phyloP scores from a whole-genome alignment of 2,329 filamentous ascomycete genomes.

The Ciborinia camelliae region DNA sequence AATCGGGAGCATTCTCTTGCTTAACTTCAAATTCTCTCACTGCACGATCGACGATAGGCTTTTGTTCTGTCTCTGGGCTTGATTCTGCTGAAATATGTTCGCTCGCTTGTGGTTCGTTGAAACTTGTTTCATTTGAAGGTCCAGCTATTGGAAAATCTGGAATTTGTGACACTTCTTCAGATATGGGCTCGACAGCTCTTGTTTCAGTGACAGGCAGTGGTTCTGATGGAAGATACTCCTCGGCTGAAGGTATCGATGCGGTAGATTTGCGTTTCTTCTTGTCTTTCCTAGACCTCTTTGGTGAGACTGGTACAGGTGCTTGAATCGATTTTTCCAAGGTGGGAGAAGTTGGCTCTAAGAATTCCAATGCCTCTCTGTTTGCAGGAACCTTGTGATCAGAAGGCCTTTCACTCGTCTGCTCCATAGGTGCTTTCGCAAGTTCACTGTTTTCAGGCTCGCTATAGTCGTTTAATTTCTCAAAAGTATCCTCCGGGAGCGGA shows the following conservation, averaged over 20 bases:
- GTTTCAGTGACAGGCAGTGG: background rate
- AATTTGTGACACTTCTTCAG: background rate
- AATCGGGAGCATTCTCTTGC: background rate
- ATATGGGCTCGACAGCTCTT: background rate
- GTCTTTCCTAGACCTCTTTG: slow-evolving; percentile 27
- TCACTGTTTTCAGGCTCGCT: background rate
- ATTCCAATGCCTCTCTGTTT: background rate
- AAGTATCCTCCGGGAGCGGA: background rate
- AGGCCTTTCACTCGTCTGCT: background rate
- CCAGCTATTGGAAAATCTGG: background rate
- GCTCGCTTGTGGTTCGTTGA: background rate
- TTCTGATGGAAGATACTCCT: background rate
- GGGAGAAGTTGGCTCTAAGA: background rate
- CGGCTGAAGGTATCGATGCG: slow-evolving; percentile 16
- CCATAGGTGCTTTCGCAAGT: background rate
- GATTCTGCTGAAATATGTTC: background rate
- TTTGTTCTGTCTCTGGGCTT: slow-evolving; percentile 17
- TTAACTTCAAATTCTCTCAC: background rate
- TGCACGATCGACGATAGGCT: background rate
- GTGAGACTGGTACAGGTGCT: slow-evolving; percentile 20
- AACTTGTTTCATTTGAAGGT: background rate
- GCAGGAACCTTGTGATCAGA: background rate
- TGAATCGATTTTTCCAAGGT: background rate
- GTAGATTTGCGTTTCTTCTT: slow-evolving; percentile 27
- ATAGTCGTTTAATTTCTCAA: background rate